Evolutionary conservation across 495 filamentous ascomycete genomes (phyloP), one percentile per base, ranked within the genome.

Genomic region (Daldinia grandis): DNA sequence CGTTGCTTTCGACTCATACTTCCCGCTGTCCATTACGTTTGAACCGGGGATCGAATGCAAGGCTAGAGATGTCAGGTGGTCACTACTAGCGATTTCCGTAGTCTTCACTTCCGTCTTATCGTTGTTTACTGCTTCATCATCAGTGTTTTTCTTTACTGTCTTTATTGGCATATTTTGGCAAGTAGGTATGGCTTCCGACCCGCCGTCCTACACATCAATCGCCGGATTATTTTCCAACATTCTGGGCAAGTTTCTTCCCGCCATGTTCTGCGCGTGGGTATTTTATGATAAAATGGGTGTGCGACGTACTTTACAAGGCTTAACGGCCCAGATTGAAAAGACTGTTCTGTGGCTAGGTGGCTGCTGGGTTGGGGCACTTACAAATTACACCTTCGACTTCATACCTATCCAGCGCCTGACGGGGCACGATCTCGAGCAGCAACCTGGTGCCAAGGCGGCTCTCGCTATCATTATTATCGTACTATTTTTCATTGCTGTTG

Each of bases 351-450:
- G 89, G 85, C 79, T 95, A 12, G 89, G 90, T 1, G 85, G 85
- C 15, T 88, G 87, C 64, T 96, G 94, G 88, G 84, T 95, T 64
- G 93, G 91, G 17, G 88, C 91, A 0, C 79, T 97, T 59, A 91
- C 90, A 44, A 97, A 96, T 73, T 90, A 94, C 70, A 95, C 93
- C 0, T 89, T 97, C 73, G 90, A 91, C 47, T 87, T 89, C 79
- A 93, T 97, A 69, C 93, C 93, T 4, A 91, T 97, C 71, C 82
- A 90, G 67, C 87, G 93, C 21, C 81, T 97, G 7, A 96, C 91
- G 0, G 84, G 87, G 0, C 87, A 90, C 72, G 93, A 96, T 73
- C 85, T 97, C 19, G 78, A 87, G 42, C 85, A 90, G 74, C 91
- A 96, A 66, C 92, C 92, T 0, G 92, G 92, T 2, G 93, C 93